A percentile compares a stretch with the other conserved stretches of the same genome.
Evolutionary conservation across 2,329 filamentous ascomycete genomes (phyloP).

Genomic region (Hypoxylon rubiginosum): DNA sequence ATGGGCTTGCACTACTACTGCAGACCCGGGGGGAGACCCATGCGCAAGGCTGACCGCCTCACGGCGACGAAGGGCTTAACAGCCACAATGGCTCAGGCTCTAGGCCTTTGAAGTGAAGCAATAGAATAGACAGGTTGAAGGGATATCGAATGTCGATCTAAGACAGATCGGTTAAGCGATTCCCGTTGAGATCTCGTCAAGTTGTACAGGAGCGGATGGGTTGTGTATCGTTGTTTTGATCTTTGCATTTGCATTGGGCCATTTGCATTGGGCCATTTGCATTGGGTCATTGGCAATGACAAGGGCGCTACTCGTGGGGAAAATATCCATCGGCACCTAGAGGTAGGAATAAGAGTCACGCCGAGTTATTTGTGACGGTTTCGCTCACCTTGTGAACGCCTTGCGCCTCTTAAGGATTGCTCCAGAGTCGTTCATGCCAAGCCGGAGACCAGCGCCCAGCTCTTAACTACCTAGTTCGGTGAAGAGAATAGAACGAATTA

Average conservation of each 20-base stretch:
- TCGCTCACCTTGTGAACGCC: constrained; percentile 19
- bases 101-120: constrained; percentile 13
- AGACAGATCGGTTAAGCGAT: constrained; percentile 33
- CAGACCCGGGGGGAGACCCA: constrained; percentile 12
- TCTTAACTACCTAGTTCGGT: constrained; percentile 13
- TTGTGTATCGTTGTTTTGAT: constrained; percentile 19
- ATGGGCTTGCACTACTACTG: constrained; percentile 24
- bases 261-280: neutral
- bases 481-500: constrained; percentile 9
- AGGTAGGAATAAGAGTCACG: constrained; percentile 35
- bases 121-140: constrained; percentile 16
- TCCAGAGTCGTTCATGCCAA: constrained; percentile 24
- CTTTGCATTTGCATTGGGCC: neutral
- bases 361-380: constrained; percentile 7
- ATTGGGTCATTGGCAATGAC: neutral
- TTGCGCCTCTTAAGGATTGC: constrained; percentile 36
- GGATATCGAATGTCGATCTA: constrained; percentile 34
- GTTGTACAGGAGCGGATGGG: constrained; percentile 26
- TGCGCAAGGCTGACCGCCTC: constrained; percentile 27
- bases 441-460: constrained; percentile 14
- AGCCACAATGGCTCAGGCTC: constrained; percentile 18
- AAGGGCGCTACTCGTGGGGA: neutral
- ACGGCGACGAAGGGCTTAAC: constrained; percentile 10
- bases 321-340: neutral
- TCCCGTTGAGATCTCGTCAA: constrained; percentile 31